These are phyloP conservation scores for Cicer judaicum DNA, from an alignment of 306 rosid genomes.

Conservation along the genomic window DNA sequence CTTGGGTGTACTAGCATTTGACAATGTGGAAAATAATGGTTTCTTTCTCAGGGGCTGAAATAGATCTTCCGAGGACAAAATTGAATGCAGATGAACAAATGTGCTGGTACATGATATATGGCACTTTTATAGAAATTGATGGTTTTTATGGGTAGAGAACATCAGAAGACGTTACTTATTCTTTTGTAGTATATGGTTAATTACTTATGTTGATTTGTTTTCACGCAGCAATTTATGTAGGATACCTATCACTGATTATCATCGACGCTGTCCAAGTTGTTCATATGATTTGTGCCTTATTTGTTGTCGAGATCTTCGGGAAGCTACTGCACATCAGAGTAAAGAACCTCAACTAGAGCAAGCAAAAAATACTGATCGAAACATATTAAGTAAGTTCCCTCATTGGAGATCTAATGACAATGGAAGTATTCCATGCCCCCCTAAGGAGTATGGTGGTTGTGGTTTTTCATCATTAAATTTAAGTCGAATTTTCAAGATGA, in stretches of 20 bases:
- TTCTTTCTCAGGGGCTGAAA: constrained; percentile 67
- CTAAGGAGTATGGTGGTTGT: constrained; percentile 93
- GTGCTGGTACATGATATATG: constrained; percentile 79
- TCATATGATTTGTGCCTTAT: constrained; percentile 83
- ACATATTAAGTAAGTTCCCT: constrained; percentile 62
- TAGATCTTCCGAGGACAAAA: constrained; percentile 82
- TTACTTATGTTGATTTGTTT: constrained; percentile 46
- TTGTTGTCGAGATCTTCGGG: constrained; percentile 88
- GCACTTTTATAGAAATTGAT: constrained; percentile 14
- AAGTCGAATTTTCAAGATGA: constrained; percentile 95
- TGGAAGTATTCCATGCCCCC: constrained; percentile 90
- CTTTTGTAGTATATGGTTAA: constrained; percentile 8
- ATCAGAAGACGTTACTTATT: constrained; percentile 18
- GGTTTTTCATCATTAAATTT: constrained; percentile 69
- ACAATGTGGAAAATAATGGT: constrained; percentile 41
- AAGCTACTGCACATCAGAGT: constrained; percentile 56
- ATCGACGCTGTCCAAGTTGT: constrained; percentile 84
- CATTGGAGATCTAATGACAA: constrained; percentile 75
- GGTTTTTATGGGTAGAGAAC: constrained; percentile 37
- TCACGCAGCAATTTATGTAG: constrained; percentile 88
- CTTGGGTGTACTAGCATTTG: constrained; percentile 33
- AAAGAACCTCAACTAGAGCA: constrained; percentile 51
- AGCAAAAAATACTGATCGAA: constrained; percentile 51
- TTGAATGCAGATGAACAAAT: constrained; percentile 96
- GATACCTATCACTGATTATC: constrained; percentile 94